Base-by-base conservation (phyloP, 1,139 yeast species). In the Hansenula sp. region DNA sequence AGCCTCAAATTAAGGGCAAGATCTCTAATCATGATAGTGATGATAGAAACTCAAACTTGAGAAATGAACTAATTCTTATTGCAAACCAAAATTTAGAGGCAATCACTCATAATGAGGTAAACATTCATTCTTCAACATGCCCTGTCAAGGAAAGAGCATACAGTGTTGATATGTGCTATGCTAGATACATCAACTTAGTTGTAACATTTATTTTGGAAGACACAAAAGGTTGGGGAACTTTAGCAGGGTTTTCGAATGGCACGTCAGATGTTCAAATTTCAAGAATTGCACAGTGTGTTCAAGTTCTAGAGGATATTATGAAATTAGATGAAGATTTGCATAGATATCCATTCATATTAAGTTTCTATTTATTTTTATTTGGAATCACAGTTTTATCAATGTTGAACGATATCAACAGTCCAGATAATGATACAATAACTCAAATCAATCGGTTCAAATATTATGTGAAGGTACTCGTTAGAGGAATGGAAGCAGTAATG, bases 401-500 rank as follows among this genome's bases (percentile, higher is more conserved):
- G 3, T 36, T 55, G n/a, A 51, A 52, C 16, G 48, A 51, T 33
- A 47, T 54, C 17, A 53, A 44, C 13, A 43, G 49, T n/a, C 46
- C 44, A n/a, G 49, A 50, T 39, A 37, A 30, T 18, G 43, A 43
- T 8, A 51, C 43, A 25, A 46, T 53, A 12, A 41, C 47, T 8
- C 49, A 50, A 30, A 50, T 55, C 17, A 53, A 54, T 40, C 53
- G 46, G 39, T 45, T 56, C 36, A 58, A 58, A 27, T 52, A 55
- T 21, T 42, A 50, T 34, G 59, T 53, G 8, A 54, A 53, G 17
- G 47, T 55, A 3, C 30, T 58, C 1, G 56, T 57, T 1, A 41
- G 60, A 19, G 52, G 52, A 1, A 51, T 58, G 36, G 62, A 58
- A 38, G 48, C 54, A n/a, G 46, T 50, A 4, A 37, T 56, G 36